These are phyloP conservation scores for Taxillus chinensis DNA, from an alignment of 164 flowering plant species.

Conservation along the genomic window DNA sequence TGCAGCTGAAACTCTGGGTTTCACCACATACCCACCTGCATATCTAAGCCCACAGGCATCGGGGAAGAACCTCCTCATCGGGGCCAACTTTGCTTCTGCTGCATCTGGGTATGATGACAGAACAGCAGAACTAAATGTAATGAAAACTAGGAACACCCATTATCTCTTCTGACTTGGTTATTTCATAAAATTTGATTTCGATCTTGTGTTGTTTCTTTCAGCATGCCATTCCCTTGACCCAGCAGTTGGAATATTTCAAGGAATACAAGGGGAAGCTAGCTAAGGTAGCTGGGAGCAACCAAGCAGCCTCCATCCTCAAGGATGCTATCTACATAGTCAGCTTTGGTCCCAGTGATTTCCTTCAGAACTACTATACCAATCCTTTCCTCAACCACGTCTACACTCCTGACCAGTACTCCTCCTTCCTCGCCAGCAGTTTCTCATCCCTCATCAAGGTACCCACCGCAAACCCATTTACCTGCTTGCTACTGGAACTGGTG, in stretches of 20 bases:
- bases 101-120: conserved; percentile 83
- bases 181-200: too few species aligned
- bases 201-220: conserved; percentile 12
- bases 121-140: conserved; percentile 58
- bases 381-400: conserved; percentile 62
- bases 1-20: conserved; percentile 88
- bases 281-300: conserved; percentile 45
- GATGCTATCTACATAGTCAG: conserved; percentile 57
- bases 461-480: neutral
- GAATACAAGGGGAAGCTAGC: conserved; percentile 70
- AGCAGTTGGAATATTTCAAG: conserved; percentile 65
- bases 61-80: conserved; percentile 78
- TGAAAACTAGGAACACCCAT: neutral
- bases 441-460: conserved; percentile 55
- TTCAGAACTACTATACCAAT: conserved; percentile 82
- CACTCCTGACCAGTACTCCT: conserved; percentile 58
- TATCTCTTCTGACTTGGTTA: too few species aligned
- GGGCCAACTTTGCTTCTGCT: conserved; percentile 94
- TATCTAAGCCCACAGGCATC: conserved; percentile 89
- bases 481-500: neutral
- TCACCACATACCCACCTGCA: conserved; percentile 63
- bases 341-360: conserved; percentile 67
- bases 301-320: conserved; percentile 56
- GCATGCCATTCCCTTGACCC: conserved; percentile 68
- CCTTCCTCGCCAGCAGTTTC: conserved; percentile 41